These are phyloP conservation scores for Tremellales sp. DNA, from an alignment of 1,284 basidiomycete species.

Conservation along the genomic window DNA sequence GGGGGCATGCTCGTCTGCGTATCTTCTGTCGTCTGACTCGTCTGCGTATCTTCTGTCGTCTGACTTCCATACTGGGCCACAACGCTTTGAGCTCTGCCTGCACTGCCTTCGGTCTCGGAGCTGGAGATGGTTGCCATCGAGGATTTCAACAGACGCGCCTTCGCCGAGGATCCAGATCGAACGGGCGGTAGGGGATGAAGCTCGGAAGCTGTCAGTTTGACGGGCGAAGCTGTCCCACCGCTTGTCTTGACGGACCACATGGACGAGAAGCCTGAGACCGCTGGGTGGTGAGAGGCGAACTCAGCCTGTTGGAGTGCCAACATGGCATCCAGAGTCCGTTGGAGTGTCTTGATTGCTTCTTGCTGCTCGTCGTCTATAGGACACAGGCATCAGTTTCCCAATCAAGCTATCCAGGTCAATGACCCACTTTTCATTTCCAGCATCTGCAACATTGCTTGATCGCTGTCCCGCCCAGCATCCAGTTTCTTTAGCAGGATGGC, in stretches of 20 bases:
- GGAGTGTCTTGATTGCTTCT: conserved; percentile 71
- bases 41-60: too few species aligned
- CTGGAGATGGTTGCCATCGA: too few species aligned
- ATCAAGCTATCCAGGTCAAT: not conserved
- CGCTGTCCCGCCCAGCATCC: conserved; percentile 58
- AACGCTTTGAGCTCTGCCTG: too few species aligned
- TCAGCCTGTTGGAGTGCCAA: not conserved
- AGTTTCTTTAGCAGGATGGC: conserved; percentile 60
- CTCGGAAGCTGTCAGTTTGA: not conserved
- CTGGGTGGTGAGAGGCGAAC: too few species aligned
- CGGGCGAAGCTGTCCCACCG: not conserved
- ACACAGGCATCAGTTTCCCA: not conserved
- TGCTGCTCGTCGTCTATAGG: conserved; percentile 64
- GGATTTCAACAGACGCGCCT: too few species aligned
- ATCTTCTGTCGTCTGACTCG: too few species aligned
- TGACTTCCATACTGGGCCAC: too few species aligned
- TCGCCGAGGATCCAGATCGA: not conserved
- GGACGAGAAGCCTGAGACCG: too few species aligned
- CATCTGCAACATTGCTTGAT: conserved; percentile 61
- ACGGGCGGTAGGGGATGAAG: conserved; percentile 1
- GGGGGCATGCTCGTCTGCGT: too few species aligned
- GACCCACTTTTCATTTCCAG: conserved; percentile 40
- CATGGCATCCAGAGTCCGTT: conserved; percentile 58
- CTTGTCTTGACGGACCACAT: too few species aligned
- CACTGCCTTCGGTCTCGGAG: too few species aligned